Conservation (phyloP, 202 grass and related monocot species). For the Bolboschoenoplectus hybrid region DNA sequence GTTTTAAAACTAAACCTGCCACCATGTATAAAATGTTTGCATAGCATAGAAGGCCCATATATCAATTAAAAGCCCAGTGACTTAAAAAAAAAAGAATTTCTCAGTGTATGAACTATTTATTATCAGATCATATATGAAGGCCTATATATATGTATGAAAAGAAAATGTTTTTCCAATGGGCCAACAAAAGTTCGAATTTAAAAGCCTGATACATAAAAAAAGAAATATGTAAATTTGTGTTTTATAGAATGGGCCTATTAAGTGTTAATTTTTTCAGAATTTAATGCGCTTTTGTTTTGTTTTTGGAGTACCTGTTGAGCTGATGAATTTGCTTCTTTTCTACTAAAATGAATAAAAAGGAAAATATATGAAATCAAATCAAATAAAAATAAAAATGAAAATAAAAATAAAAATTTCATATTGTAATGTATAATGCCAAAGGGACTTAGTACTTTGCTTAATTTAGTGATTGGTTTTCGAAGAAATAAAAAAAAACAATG, state of each 20-base stretch:
- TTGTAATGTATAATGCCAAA: background rate
- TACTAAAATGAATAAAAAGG: background rate
- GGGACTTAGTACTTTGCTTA: background rate
- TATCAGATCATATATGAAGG: background rate
- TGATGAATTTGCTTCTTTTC: background rate
- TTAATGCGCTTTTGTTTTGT: background rate
- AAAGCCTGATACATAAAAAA: too few species aligned
- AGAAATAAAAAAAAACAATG: too few species aligned
- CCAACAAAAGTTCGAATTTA: background rate
- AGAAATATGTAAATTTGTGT: background rate
- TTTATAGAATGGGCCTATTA: background rate
- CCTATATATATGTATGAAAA: background rate
- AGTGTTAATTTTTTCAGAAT: background rate
- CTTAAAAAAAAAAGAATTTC: background rate
- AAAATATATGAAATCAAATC: too few species aligned
- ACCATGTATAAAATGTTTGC: background rate
- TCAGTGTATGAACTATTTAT: background rate
- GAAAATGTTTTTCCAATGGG: background rate
- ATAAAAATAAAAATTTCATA: background rate
- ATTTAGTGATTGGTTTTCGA: too few species aligned
- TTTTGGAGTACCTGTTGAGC: background rate
- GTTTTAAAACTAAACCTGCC: too few species aligned
- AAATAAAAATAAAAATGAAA: too few species aligned
- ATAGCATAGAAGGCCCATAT: background rate
- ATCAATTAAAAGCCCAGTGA: too few species aligned